Conservation (phyloP, 495 filamentous ascomycete genomes). For the Annulohypoxylon stygium region DNA sequence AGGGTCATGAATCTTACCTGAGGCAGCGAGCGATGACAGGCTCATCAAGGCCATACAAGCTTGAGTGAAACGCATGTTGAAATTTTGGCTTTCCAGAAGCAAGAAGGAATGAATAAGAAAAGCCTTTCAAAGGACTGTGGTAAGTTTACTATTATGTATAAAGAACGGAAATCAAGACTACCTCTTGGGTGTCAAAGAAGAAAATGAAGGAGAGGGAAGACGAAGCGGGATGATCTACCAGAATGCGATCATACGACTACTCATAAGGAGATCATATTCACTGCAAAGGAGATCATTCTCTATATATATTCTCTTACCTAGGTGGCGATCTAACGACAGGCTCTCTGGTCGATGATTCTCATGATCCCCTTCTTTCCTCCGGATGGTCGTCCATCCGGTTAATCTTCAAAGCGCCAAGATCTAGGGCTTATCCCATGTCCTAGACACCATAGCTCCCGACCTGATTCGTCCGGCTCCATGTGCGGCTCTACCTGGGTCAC, state of each 20-base stretch:
- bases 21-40: conserved; percentile 47
- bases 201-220: conserved; percentile 40
- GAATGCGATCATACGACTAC: conserved; percentile 37
- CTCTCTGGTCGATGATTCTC: conserved; percentile 34
- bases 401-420: conserved; percentile 43
- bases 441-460: conserved; percentile 7
- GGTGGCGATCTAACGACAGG: conserved; percentile 34
- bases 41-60: conserved; percentile 49
- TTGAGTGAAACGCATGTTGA: conserved; percentile 49
- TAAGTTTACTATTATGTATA: conserved; percentile 33
- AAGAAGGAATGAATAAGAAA: conserved; percentile 44
- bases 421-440: conserved; percentile 11
- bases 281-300: conserved; percentile 34
- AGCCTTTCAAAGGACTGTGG: conserved; percentile 51
- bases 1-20: conserved; percentile 42
- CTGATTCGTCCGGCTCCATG: conserved; percentile 34
- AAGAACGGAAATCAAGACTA: conserved; percentile 40
- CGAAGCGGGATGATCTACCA: conserved; percentile 40
- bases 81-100: conserved; percentile 46
- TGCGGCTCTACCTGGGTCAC: conserved; percentile 23
- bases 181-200: conserved; percentile 46
- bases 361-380: conserved; percentile 29
- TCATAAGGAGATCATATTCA: conserved; percentile 45
- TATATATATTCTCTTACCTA: conserved; percentile 37
- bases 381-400: conserved; percentile 43